Conservation (phyloP, 768 basidiomycete species). For the Agrocybe chaxingu region DNA sequence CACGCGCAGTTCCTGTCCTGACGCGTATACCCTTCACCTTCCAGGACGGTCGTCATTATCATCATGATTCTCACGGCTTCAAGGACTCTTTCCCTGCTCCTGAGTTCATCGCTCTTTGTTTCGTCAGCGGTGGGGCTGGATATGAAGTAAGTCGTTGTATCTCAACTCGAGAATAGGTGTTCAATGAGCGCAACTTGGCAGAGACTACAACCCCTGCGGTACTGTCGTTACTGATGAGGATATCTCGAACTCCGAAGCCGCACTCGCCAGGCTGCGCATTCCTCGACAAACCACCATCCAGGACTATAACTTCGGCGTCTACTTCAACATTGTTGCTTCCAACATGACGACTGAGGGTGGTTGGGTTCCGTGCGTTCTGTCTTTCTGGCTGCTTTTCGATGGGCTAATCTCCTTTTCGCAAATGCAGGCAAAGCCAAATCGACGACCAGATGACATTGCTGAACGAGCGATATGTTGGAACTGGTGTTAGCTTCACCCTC, state of each 20-base stretch:
- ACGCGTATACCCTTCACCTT: no score
- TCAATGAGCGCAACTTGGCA: neutral
- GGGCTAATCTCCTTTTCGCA: neutral
- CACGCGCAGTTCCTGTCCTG: no score
- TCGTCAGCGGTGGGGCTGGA: neutral
- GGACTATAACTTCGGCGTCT: slow-evolving; percentile 24
- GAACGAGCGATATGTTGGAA: slow-evolving; percentile 34
- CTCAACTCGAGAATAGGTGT: no score
- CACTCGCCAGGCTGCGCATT: slow-evolving; percentile 7
- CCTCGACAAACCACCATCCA: slow-evolving; percentile 10
- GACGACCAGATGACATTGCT: slow-evolving; percentile 35
- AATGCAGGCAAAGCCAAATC: slow-evolving; percentile 32
- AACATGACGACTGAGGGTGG: slow-evolving; percentile 32
- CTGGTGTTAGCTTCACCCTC: slow-evolving; percentile 34
- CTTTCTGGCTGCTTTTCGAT: neutral
- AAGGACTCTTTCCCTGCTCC: neutral
- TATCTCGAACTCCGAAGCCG: slow-evolving; percentile 9
- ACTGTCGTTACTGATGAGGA: slow-evolving; percentile 19
- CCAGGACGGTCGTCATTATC: no score
- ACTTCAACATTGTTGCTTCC: slow-evolving; percentile 28
- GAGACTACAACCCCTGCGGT: slow-evolving; percentile 14
- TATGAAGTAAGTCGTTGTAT: neutral
- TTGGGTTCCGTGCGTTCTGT: slow-evolving; percentile 32
- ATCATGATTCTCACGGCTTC: neutral
- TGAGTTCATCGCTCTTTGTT: neutral